Percentiles rank a stretch among this genome's conserved stretches.
These are phyloP conservation scores for Actinomucor elegans DNA, from an alignment of 371 early-diverging fungal species.

Conservation along the genomic window DNA sequence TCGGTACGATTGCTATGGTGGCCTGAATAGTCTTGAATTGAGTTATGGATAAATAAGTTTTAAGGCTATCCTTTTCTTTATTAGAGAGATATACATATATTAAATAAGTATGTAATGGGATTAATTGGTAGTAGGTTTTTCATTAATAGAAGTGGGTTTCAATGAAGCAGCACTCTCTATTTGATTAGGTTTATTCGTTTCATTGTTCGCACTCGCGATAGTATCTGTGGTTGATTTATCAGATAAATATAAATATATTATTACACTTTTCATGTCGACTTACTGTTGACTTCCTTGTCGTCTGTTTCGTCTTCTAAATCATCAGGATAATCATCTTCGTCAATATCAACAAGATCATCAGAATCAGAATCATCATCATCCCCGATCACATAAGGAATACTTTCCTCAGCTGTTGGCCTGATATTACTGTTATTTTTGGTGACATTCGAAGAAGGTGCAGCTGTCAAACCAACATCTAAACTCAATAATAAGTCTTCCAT, in stretches of 20 bases:
- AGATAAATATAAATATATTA: no score
- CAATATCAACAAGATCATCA: slow-evolving; percentile 12
- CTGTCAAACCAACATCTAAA: slow-evolving; percentile 18
- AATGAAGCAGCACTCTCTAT: background rate
- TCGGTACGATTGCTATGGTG: no score
- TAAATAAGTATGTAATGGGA: background rate
- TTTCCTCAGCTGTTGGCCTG: background rate
- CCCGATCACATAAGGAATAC: slow-evolving; percentile 25
- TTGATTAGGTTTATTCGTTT: background rate
- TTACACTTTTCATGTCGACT: no score
- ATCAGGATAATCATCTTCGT: slow-evolving; percentile 4
- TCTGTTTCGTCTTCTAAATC: background rate
- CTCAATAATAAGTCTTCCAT: background rate
- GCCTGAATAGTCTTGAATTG: no score
- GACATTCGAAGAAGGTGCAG: no score
- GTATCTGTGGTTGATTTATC: background rate
- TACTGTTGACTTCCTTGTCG: background rate
- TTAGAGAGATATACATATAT: no score
- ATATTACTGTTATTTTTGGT: background rate
- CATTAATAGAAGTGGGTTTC: background rate
- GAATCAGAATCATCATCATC: slow-evolving; percentile 20
- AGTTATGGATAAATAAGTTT: no score
- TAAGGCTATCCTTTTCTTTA: no score
- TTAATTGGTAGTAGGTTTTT: background rate
- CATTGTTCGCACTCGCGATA: background rate